Conservation (phyloP, 2,329 filamentous ascomycete species). For the Verticillium longisporum region DNA sequence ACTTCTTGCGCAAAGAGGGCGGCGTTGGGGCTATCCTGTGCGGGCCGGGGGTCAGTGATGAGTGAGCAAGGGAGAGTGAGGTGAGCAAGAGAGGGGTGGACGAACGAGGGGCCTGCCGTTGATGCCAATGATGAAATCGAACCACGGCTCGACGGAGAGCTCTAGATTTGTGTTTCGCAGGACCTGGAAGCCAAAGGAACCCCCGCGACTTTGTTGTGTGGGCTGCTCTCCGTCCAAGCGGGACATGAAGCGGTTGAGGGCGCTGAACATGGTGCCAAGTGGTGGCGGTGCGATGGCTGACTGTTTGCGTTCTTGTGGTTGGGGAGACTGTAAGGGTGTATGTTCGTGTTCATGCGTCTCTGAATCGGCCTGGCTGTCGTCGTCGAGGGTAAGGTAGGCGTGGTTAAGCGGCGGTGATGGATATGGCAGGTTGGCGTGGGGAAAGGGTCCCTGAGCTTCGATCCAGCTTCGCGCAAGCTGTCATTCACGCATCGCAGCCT, state of each 20-base stretch:
- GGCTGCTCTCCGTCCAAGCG: slow-evolving; percentile 76
- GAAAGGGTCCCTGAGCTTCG: neutral
- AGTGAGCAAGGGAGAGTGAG: neutral
- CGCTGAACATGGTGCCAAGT: slow-evolving; percentile 68
- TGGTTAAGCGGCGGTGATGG: neutral
- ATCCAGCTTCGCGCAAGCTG: slow-evolving; percentile 11
- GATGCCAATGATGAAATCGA: slow-evolving; percentile 95
- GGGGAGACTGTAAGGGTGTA: too few relatives aligned
- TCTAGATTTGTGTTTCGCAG: slow-evolving; percentile 80
- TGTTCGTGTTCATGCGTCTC: too few relatives aligned
- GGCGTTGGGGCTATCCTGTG: slow-evolving; percentile 79
- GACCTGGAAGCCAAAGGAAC: slow-evolving; percentile 86
- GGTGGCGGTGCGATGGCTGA: too few relatives aligned
- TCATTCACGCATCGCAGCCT: slow-evolving; percentile 13
- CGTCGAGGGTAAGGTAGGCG: neutral
- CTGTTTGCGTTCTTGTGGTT: too few relatives aligned
- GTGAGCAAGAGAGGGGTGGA: neutral
- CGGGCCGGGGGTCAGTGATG: neutral
- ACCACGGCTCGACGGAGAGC: slow-evolving; percentile 88
- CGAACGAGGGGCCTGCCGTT: slow-evolving; percentile 85
- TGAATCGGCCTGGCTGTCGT: neutral
- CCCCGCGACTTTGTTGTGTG: slow-evolving; percentile 49
- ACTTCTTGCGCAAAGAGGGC: slow-evolving; percentile 86
- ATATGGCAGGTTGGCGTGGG: neutral
- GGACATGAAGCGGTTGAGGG: slow-evolving; percentile 90